These are phyloP conservation scores for Agaricus subrufescens DNA, from an alignment of 768 basidiomycete species.

Conservation along the genomic window DNA sequence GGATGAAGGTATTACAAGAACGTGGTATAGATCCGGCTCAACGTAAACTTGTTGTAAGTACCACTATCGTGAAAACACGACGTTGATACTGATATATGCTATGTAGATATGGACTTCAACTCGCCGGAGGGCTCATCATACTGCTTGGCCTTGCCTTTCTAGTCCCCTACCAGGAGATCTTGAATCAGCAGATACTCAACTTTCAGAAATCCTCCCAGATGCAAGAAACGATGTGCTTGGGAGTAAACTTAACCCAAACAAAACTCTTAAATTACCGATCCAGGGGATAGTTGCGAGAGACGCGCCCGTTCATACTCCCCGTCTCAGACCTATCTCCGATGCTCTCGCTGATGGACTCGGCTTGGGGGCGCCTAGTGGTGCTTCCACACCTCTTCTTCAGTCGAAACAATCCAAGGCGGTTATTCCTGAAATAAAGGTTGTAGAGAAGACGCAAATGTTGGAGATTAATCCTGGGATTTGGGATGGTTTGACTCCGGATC, in stretches of 20 bases:
- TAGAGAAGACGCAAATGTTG: slow-evolving; percentile 94
- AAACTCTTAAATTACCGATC: background rate
- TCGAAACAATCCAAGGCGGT: background rate
- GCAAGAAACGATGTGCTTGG: no score
- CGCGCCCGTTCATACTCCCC: slow-evolving; percentile 6
- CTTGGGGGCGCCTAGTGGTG: background rate
- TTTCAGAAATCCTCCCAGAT: background rate
- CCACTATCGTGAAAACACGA: background rate
- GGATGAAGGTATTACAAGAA: slow-evolving; percentile 71
- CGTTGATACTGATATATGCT: background rate
- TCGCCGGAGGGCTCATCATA: slow-evolving; percentile 87
- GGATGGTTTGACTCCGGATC: slow-evolving; percentile 91
- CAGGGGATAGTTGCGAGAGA: slow-evolving; percentile 2
- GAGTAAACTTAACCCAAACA: background rate
- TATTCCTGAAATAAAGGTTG: slow-evolving; percentile 57
- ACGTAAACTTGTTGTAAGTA: slow-evolving; percentile 62
- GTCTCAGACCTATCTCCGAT: background rate
- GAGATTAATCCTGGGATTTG: slow-evolving; percentile 98
- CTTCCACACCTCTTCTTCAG: background rate
- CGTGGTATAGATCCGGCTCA: slow-evolving; percentile 59
- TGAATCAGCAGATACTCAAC: background rate
- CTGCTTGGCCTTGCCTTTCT: slow-evolving; percentile 83
- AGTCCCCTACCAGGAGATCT: slow-evolving; percentile 11
- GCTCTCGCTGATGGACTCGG: background rate
- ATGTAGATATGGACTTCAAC: slow-evolving; percentile 95